Conservation (phyloP, 768 basidiomycete genomes). For the Lentinula lateritia region DNA sequence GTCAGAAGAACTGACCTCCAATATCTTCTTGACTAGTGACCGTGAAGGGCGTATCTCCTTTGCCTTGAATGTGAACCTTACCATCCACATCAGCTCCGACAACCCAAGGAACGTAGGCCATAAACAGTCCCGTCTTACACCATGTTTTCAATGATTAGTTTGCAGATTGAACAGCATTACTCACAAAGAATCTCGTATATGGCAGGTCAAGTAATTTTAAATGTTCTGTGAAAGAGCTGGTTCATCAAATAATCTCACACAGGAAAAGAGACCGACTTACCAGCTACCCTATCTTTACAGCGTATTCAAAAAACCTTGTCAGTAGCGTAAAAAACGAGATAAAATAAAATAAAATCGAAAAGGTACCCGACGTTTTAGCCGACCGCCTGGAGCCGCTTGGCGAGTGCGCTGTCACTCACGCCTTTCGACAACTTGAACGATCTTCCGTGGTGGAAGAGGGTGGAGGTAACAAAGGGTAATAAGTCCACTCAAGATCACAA, state of each 20-base stretch:
- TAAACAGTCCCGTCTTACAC: conserved; percentile 14
- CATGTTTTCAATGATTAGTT: conserved; percentile 18
- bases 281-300: conserved; percentile 25
- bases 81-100: conserved; percentile 17
- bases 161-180: neutral
- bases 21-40: conserved; percentile 28
- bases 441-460: no score
- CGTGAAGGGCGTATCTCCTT: conserved; percentile 22
- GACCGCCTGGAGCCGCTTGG: no score
- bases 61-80: conserved; percentile 21
- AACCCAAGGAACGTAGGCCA: conserved; percentile 18
- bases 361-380: no score
- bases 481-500: no score
- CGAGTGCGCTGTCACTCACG: no score
- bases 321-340: no score
- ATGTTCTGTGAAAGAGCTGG: conserved; percentile 15
- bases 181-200: conserved; percentile 24
- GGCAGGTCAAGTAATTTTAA: conserved; percentile 23
- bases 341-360: no score
- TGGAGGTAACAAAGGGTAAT: no score
- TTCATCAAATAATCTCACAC: neutral
- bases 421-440: no score
- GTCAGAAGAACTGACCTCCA: conserved; percentile 6
- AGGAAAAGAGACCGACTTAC: conserved; percentile 11
- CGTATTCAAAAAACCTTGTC: no score